Evolutionary conservation across 1,284 basidiomycete genomes (phyloP).

Genomic region (Rhodotorula sp.): DNA sequence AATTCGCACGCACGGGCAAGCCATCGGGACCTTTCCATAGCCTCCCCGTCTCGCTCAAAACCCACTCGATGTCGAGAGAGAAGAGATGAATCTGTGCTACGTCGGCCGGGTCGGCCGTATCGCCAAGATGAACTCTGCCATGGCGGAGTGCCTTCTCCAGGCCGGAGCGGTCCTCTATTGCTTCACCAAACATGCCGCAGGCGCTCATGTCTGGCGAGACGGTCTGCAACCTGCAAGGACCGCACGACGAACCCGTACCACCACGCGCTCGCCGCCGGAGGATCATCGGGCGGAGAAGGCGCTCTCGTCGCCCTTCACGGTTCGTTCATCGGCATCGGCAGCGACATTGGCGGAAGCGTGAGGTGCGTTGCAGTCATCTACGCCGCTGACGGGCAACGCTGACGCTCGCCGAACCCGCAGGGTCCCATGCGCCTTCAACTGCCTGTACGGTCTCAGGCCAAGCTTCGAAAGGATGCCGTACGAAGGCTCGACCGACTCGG

Average conservation of each 20-base stretch:
- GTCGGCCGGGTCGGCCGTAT: conserved; percentile 63
- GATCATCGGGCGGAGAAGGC: conserved; percentile 64
- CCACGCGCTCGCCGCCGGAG: conserved; percentile 57
- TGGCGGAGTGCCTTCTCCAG: conserved; percentile 53
- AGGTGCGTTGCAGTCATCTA: conserved; percentile 1
- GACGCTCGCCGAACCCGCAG: not conserved
- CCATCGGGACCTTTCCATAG: conserved; percentile 41
- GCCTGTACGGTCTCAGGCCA: conserved; percentile 67
- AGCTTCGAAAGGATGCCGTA: conserved; percentile 70
- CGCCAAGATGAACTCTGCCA: conserved; percentile 57
- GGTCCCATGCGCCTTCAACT: conserved; percentile 65
- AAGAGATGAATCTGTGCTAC: conserved; percentile 52
- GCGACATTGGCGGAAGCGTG: conserved; percentile 66
- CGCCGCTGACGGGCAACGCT: no score
- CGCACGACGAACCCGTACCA: conserved; percentile 66
- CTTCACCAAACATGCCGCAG: conserved; percentile 38
- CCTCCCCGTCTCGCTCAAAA: conserved; percentile 58
- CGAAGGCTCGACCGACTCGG: conserved; percentile 52
- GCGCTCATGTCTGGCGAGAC: conserved; percentile 46
- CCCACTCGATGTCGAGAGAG: conserved; percentile 49
- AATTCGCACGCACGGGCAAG: conserved; percentile 53
- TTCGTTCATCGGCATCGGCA: conserved; percentile 65
- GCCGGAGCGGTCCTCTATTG: conserved; percentile 31
- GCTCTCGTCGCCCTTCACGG: conserved; percentile 60
- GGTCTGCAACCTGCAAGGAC: conserved; percentile 59